These are phyloP conservation scores for Candida alai DNA, from an alignment of 805 yeast genomes.

Conservation along the genomic window DNA sequence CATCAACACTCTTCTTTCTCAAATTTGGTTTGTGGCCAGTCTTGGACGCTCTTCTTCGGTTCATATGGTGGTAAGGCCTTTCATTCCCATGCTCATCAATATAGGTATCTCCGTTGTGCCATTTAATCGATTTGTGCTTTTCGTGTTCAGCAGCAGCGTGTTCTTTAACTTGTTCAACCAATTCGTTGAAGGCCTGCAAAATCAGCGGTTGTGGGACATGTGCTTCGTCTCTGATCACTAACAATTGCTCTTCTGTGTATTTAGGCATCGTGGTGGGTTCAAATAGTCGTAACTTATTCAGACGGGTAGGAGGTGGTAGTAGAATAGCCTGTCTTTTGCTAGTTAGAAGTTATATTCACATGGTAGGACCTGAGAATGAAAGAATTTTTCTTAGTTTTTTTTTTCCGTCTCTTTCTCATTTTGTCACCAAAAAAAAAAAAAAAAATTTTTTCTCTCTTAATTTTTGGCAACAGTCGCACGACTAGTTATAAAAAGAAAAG, in stretches of 20 bases:
- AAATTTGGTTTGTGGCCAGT: conserved; percentile 46
- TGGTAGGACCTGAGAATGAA: too few relatives aligned
- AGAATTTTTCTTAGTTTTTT: too few relatives aligned
- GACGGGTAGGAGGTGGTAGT: too few relatives aligned
- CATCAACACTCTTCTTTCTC: conserved; percentile 51
- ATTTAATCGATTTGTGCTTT: conserved; percentile 22
- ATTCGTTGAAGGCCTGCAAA: conserved; percentile 57
- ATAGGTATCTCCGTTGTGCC: conserved; percentile 42
- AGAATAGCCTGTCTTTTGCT: too few relatives aligned
- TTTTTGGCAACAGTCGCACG: too few relatives aligned
- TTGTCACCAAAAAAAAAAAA: too few relatives aligned
- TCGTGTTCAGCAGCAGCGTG: conserved; percentile 24
- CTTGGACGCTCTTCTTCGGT: conserved; percentile 62
- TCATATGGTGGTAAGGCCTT: conserved; percentile 43
- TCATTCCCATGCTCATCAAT: conserved; percentile 44
- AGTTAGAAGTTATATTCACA: too few relatives aligned
- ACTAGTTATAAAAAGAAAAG: too few relatives aligned
- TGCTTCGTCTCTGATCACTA: conserved; percentile 53
- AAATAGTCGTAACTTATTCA: too few relatives aligned
- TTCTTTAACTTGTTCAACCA: conserved; percentile 66
- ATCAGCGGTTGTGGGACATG: conserved; percentile 60
- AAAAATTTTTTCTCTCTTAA: too few relatives aligned
- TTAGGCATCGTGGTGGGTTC: conserved; percentile 40
- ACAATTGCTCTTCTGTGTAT: conserved; percentile 71
- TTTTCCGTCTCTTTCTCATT: too few relatives aligned